Evolutionary conservation across 2,329 filamentous ascomycete species (phyloP).

Genomic region (Talaromyces sp.): DNA sequence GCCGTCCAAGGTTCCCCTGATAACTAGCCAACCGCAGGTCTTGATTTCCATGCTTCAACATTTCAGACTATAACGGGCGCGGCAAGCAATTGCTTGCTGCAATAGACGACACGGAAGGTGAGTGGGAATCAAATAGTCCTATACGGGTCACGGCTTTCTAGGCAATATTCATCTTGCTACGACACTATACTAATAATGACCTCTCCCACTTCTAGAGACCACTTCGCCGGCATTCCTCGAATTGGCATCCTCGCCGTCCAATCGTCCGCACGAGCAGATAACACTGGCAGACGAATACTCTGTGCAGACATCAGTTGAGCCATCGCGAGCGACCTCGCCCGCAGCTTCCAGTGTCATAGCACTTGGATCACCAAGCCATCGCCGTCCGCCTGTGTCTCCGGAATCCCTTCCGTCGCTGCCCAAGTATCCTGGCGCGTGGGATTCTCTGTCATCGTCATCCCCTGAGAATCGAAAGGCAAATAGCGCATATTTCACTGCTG

Average conservation of each 20-base stretch:
- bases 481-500: slow-evolving; percentile 66
- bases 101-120: slow-evolving; percentile 49
- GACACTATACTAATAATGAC: slow-evolving; percentile 16
- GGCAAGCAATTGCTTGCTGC: slow-evolving; percentile 51
- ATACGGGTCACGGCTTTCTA: neutral
- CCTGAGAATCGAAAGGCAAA: slow-evolving; percentile 46
- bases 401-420: slow-evolving; percentile 35
- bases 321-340: slow-evolving; percentile 37
- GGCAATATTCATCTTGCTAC: neutral
- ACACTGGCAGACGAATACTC: slow-evolving; percentile 33
- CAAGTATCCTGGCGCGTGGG: slow-evolving; percentile 34
- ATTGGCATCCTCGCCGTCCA: slow-evolving; percentile 37
- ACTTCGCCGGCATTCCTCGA: slow-evolving; percentile 36
- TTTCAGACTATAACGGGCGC: slow-evolving; percentile 46
- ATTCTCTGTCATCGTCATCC: slow-evolving; percentile 39
- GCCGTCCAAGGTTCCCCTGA: slow-evolving; percentile 29
- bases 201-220: slow-evolving; percentile 35
- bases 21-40: slow-evolving; percentile 21
- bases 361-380: slow-evolving; percentile 35
- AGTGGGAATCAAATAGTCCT: slow-evolving; percentile 18
- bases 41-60: slow-evolving; percentile 48
- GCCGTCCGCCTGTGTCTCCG: slow-evolving; percentile 27
- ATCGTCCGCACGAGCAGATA: slow-evolving; percentile 28
- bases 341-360: slow-evolving; percentile 39
- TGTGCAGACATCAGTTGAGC: slow-evolving; percentile 30